Percentiles rank a stretch among this genome's conserved stretches.
Evolutionary conservation across 2,329 filamentous ascomycete species (phyloP).

Genomic region (Colletotrichum tropicale): DNA sequence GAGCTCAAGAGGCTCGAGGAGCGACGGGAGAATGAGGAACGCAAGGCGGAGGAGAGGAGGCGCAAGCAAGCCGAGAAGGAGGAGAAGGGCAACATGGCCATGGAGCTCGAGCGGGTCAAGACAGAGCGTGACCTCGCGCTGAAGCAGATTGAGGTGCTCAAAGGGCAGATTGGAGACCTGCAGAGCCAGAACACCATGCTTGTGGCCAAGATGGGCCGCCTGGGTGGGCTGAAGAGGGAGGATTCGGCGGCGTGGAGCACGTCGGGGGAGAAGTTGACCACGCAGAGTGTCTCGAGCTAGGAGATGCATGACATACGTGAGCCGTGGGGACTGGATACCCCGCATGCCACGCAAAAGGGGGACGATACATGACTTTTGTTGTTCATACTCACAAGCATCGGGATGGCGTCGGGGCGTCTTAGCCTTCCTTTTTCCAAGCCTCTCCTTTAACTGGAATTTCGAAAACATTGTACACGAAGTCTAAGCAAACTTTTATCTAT

Average conservation of each 20-base stretch:
- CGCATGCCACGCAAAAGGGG: not conserved
- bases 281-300: constrained; percentile 67
- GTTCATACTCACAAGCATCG: not conserved
- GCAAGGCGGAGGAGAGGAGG: constrained; percentile 58
- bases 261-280: not conserved
- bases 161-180: constrained; percentile 58
- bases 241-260: constrained; percentile 39
- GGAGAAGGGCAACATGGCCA: constrained; percentile 50
- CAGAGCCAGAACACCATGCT: constrained; percentile 66
- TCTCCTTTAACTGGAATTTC: not conserved
- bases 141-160: constrained; percentile 59
- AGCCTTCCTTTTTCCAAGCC: not conserved
- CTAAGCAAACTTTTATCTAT: not conserved
- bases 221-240: constrained; percentile 25
- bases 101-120: constrained; percentile 57
- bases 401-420: constrained; percentile 9
- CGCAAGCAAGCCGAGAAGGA: constrained; percentile 59
- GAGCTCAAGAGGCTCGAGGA: constrained; percentile 70
- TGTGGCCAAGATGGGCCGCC: constrained; percentile 53
- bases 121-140: constrained; percentile 57
- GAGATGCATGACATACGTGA: constrained; percentile 44
- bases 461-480: constrained; percentile 2
- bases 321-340: not conserved
- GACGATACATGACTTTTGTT: not conserved
- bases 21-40: constrained; percentile 65